Conservation (phyloP, 805 yeast species). For the Yarrowia bubula region DNA sequence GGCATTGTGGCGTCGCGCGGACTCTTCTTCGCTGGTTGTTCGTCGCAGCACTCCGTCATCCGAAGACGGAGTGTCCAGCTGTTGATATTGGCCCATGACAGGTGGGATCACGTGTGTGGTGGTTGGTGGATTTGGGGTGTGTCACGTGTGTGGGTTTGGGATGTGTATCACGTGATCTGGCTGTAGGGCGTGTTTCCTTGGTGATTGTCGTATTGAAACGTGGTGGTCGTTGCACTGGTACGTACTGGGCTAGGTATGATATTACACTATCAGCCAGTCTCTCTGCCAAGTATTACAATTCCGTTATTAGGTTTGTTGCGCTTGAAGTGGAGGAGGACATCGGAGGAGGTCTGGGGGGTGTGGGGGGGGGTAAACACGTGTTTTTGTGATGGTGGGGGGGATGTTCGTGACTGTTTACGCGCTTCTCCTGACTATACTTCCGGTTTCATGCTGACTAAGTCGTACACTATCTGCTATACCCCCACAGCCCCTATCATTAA, state of each 20-base stretch:
- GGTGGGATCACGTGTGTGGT: not conserved
- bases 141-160: constrained; percentile 17
- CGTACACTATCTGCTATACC: too few relatives aligned
- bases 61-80: constrained; percentile 8
- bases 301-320: constrained; percentile 4
- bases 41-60: not conserved
- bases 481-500: too few relatives aligned
- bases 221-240: too few relatives aligned
- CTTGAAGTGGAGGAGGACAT: not conserved
- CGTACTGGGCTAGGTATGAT: too few relatives aligned
- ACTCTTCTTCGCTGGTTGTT: constrained; percentile 6
- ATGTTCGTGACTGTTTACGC: not conserved
- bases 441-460: too few relatives aligned
- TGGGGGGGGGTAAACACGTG: not conserved
- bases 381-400: not conserved
- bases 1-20: not conserved
- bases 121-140: not conserved
- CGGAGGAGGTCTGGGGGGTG: not conserved
- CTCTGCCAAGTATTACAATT: too few relatives aligned
- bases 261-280: not conserved
- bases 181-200: too few relatives aligned
- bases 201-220: too few relatives aligned
- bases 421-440: too few relatives aligned
- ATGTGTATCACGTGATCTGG: not conserved
- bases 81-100: constrained; percentile 16